phyloP scores from a whole-genome alignment of 2,329 filamentous ascomycete genomes.

The Colletotrichum tofieldiae region DNA sequence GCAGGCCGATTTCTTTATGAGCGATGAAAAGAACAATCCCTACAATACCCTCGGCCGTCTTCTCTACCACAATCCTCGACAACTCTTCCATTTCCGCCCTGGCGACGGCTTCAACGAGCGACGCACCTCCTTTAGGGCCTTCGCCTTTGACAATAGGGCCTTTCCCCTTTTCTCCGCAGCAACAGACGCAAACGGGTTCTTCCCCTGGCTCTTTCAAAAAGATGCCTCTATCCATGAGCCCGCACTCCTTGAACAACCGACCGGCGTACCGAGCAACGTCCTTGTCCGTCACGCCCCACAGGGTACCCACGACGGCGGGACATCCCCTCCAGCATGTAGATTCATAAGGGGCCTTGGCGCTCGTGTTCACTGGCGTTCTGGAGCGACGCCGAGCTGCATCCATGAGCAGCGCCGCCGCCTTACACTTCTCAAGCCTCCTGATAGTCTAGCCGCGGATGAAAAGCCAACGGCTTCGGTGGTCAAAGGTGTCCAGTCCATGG shows the following conservation, averaged over 20 bases:
- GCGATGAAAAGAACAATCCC: no score
- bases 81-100: constrained; percentile 60
- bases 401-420: constrained; percentile 88
- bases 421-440: constrained; percentile 81
- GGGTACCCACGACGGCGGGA: constrained; percentile 89
- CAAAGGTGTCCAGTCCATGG: no score
- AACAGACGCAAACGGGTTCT: constrained; percentile 10
- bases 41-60: no score
- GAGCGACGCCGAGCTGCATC: constrained; percentile 92
- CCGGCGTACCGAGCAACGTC: constrained; percentile 96
- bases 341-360: constrained; percentile 89
- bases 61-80: no score
- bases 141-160: constrained; percentile 45
- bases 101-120: constrained; percentile 86
- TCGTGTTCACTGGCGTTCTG: constrained; percentile 90
- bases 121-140: constrained; percentile 57
- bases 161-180: constrained; percentile 50
- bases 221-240: constrained; percentile 71
- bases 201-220: constrained; percentile 49
- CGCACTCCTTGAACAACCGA: constrained; percentile 88
- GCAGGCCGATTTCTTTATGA: no score
- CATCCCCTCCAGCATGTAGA: constrained; percentile 90
- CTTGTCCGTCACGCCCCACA: constrained; percentile 98
- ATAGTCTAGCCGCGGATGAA: constrained; percentile 85
- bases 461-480: no score